Conservation (phyloP, 2,329 filamentous ascomycete species). For the Clarireedia homoeocarpa region DNA sequence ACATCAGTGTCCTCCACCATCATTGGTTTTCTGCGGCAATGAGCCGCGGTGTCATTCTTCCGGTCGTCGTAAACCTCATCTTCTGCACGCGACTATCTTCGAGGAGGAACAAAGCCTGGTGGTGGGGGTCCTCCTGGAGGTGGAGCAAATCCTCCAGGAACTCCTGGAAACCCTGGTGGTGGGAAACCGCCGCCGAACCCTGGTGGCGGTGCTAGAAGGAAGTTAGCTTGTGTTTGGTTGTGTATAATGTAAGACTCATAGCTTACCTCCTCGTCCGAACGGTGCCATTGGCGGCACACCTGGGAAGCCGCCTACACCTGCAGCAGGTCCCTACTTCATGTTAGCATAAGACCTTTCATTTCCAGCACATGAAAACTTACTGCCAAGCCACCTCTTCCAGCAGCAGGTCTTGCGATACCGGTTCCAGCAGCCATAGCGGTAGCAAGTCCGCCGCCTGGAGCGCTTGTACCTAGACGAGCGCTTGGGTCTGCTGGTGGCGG, state of each 20-base stretch:
- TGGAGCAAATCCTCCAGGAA: slow-evolving; percentile 26
- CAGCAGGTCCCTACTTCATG: slow-evolving; percentile 61
- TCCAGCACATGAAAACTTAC: slow-evolving; percentile 37
- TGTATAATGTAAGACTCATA: slow-evolving; percentile 11
- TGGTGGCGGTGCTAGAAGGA: slow-evolving; percentile 25
- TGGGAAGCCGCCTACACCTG: slow-evolving; percentile 70
- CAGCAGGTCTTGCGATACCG: slow-evolving; percentile 84
- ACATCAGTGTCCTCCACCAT: neutral
- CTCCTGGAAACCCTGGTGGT: slow-evolving; percentile 34
- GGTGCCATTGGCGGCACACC: slow-evolving; percentile 48
- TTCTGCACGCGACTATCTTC: slow-evolving; percentile 23
- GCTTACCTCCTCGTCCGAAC: slow-evolving; percentile 44
- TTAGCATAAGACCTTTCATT: slow-evolving; percentile 23
- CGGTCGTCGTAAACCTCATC: neutral
- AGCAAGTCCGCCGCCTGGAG: slow-evolving; percentile 48
- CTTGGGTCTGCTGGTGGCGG: slow-evolving; percentile 91
- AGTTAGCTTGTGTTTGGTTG: slow-evolving; percentile 5
- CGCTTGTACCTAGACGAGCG: slow-evolving; percentile 73
- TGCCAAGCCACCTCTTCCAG: slow-evolving; percentile 84
- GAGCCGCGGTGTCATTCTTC: neutral
- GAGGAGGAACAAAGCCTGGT: slow-evolving; percentile 36
- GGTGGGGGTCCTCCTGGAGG: slow-evolving; percentile 56
- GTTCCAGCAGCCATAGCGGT: slow-evolving; percentile 72
- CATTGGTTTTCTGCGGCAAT: neutral
- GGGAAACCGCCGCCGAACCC: slow-evolving; percentile 42